phyloP scores from a whole-genome alignment of 345 rosid species.

The Cardamine chenopodiifolia region DNA sequence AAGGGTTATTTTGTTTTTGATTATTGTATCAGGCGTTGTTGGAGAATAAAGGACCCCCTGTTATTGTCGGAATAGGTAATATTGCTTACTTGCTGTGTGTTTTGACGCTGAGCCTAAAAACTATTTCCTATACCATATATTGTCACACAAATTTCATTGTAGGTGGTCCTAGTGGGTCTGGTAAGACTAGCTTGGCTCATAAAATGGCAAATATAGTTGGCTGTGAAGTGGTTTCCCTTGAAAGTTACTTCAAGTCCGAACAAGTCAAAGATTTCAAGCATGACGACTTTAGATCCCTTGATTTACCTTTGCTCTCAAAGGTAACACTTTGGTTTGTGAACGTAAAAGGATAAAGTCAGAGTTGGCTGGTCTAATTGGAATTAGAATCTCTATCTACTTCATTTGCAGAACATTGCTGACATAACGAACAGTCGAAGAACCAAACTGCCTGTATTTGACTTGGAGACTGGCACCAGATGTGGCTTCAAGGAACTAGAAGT shows the following conservation, averaged over 20 bases:
- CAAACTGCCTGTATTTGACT: slow-evolving; percentile 78
- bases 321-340: slow-evolving; percentile 44
- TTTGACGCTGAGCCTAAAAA: background rate
- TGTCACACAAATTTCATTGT: slow-evolving; percentile 39
- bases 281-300: slow-evolving; percentile 91
- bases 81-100: slow-evolving; percentile 17
- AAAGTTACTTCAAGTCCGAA: slow-evolving; percentile 85
- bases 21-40: slow-evolving; percentile 74
- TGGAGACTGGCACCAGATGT: slow-evolving; percentile 88
- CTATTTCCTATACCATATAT: background rate
- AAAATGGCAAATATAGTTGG: slow-evolving; percentile 99
- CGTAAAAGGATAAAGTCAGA: slow-evolving; percentile 16
- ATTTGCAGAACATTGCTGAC: slow-evolving; percentile 78
- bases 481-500: slow-evolving; percentile 92
- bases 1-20: slow-evolving; percentile 19
- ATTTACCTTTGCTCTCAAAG: slow-evolving; percentile 86
- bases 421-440: slow-evolving; percentile 69
- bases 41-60: slow-evolving; percentile 87
- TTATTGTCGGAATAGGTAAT: slow-evolving; percentile 97
- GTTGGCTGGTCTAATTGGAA: slow-evolving; percentile 7
- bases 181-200: slow-evolving; percentile 98
- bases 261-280: slow-evolving; percentile 88
- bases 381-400: slow-evolving; percentile 24
- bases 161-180: slow-evolving; percentile 99
- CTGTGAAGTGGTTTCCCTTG: slow-evolving; percentile 99